Evolutionary conservation across 2,329 filamentous ascomycete genomes (phyloP).

Genomic region (Ceratocystis alfenasii): DNA sequence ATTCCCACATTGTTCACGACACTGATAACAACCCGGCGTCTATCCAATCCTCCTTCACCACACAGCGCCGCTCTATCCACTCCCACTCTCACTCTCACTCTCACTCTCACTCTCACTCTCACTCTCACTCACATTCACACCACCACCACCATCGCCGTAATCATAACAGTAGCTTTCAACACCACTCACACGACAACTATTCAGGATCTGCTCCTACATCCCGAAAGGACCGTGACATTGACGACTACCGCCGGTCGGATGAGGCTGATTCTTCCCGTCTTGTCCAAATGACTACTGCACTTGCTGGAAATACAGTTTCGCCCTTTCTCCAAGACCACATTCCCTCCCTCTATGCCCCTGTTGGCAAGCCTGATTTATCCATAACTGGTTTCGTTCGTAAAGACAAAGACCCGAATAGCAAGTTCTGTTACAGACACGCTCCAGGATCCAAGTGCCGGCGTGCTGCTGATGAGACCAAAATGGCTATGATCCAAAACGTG

Average conservation of each 20-base stretch:
- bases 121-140: background rate
- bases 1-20: background rate
- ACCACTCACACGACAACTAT: conserved; percentile 1
- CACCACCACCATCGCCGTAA: background rate
- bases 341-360: conserved; percentile 72
- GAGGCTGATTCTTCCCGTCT: conserved; percentile 30
- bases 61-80: no score
- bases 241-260: conserved; percentile 17
- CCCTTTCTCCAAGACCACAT: conserved; percentile 89
- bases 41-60: no score
- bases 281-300: conserved; percentile 49
- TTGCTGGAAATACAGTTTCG: conserved; percentile 66
- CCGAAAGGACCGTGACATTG: conserved; percentile 11
- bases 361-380: conserved; percentile 43
- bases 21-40: no score
- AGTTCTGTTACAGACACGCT: conserved; percentile 89
- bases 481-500: conserved; percentile 87
- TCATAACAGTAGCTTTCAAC: background rate
- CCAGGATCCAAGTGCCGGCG: conserved; percentile 89
- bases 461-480: conserved; percentile 87
- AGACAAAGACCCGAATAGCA: conserved; percentile 58
- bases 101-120: background rate
- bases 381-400: conserved; percentile 25
- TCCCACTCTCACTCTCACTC: background rate
- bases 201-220: background rate